Evolutionary conservation across 148 eudicot genomes (phyloP).

Genomic region (Camellia lanceoleosa): DNA sequence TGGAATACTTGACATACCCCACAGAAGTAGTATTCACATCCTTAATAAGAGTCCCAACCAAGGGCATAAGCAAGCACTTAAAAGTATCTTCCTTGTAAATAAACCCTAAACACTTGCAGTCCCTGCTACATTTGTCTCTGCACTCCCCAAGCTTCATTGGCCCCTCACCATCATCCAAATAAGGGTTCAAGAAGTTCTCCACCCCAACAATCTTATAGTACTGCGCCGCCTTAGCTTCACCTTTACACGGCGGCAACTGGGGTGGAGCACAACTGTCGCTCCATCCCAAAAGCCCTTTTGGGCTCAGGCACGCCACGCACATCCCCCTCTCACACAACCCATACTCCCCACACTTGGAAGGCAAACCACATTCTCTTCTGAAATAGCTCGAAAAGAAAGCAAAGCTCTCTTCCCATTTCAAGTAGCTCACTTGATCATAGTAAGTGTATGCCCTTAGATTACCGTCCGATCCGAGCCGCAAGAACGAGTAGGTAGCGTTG

Average conservation of each 20-base stretch:
- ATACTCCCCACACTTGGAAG: slow-evolving; percentile 21
- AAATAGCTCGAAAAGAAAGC: neutral
- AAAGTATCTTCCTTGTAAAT: slow-evolving; percentile 8
- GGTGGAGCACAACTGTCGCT: slow-evolving; percentile 27
- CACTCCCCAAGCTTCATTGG: slow-evolving; percentile 7
- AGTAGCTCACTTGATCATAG: neutral
- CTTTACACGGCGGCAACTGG: slow-evolving; percentile 11
- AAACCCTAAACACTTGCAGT: slow-evolving; percentile 19
- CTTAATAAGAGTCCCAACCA: slow-evolving; percentile 12
- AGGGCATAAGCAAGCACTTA: slow-evolving; percentile 7
- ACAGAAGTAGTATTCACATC: neutral
- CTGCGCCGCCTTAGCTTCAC: slow-evolving; percentile 3
- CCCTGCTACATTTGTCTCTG: slow-evolving; percentile 10
- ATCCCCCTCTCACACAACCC: slow-evolving; percentile 23
- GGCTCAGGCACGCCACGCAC: slow-evolving; percentile 35
- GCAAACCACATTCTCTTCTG: slow-evolving; percentile 22
- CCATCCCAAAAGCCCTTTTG: slow-evolving; percentile 33
- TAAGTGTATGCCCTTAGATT: slow-evolving; percentile 23
- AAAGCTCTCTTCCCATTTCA: slow-evolving; percentile 16
- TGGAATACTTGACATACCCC: slow-evolving; percentile 10
- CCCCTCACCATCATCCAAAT: neutral
- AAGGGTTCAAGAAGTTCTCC: slow-evolving; percentile 10
- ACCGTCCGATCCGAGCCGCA: slow-evolving; percentile 15
- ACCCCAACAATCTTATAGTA: slow-evolving; percentile 16
- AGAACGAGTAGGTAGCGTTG: slow-evolving; percentile 16